Percentiles rank a stretch among this genome's conserved stretches.
These are phyloP conservation scores for Trichosporon asahii DNA, from an alignment of 1,284 basidiomycete species.

Conservation along the genomic window DNA sequence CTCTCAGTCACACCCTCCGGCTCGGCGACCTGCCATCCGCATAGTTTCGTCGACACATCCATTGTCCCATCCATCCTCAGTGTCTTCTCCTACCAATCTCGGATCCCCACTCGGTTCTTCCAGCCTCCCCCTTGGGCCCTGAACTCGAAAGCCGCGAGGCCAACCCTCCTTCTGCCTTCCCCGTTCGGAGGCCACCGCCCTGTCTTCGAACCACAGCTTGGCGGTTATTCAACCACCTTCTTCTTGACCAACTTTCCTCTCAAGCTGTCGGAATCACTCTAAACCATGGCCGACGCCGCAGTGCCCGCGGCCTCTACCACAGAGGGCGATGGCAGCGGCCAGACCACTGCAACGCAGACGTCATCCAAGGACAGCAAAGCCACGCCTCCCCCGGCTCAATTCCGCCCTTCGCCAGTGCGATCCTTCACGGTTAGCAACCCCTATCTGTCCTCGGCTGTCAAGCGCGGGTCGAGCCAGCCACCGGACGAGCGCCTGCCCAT, in stretches of 20 bases:
- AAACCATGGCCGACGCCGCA: conserved; percentile 20
- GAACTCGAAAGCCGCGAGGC: conserved; percentile 8
- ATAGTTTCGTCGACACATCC: neutral
- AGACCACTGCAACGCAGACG: neutral
- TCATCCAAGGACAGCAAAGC: conserved; percentile 9
- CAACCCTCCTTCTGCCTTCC: conserved; percentile 3
- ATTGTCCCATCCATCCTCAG: neutral
- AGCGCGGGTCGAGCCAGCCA: conserved; percentile 45
- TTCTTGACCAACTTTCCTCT: neutral
- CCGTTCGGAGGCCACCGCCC: conserved; percentile 1
- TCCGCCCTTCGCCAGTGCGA: conserved; percentile 24
- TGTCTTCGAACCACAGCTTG: conserved; percentile 2
- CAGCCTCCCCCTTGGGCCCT: conserved; percentile 1
- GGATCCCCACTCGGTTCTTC: conserved; percentile 3
- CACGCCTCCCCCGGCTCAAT: conserved; percentile 12
- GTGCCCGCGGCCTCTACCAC: neutral
- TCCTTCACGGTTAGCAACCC: conserved; percentile 26
- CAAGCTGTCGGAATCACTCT: conserved; percentile 5
- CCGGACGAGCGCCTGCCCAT: conserved; percentile 41
- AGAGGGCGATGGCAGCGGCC: conserved; percentile 8
- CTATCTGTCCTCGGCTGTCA: conserved; percentile 26
- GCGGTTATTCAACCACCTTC: neutral
- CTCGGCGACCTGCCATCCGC: neutral
- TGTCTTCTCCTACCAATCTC: neutral
- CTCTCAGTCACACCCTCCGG: neutral